Conservation (phyloP, 805 yeast species). For the Candida xyloterini region DNA sequence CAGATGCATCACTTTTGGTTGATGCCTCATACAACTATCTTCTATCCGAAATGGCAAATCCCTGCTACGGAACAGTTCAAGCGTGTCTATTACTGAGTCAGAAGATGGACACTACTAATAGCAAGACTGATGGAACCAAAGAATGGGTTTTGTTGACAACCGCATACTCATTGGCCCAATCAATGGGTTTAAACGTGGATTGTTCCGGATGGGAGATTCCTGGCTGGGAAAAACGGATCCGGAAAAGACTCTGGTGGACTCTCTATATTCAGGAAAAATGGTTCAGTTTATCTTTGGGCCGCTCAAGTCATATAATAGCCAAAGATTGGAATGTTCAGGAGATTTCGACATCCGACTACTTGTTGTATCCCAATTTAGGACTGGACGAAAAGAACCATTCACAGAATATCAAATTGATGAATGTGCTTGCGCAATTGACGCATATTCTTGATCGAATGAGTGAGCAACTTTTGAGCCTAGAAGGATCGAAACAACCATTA, state of each 20-base stretch:
- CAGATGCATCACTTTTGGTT: conserved; percentile 4
- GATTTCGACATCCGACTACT: conserved; percentile 11
- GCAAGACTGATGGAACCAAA: conserved; percentile 6
- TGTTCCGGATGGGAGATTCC: conserved; percentile 13
- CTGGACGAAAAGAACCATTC: conserved; percentile 9
- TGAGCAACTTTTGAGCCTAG: conserved; percentile 7
- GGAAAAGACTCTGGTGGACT: conserved; percentile 20
- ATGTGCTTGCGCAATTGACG: conserved; percentile 11
- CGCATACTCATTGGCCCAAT: conserved; percentile 14
- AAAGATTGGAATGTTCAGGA: conserved; percentile 18
- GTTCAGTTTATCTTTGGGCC: conserved; percentile 14
- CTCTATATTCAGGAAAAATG: conserved; percentile 19
- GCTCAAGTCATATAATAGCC: conserved; percentile 14
- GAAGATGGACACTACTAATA: neutral
- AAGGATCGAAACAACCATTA: conserved; percentile 3
- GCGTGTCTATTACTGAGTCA: conserved; percentile 16
- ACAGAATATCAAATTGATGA: conserved; percentile 10
- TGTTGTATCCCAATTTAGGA: conserved; percentile 12
- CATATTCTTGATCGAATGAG: conserved; percentile 12
- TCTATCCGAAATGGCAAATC: conserved; percentile 11
- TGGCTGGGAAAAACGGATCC: conserved; percentile 16
- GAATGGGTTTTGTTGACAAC: conserved; percentile 10
- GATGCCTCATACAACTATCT: conserved; percentile 6
- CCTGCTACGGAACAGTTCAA: conserved; percentile 18
- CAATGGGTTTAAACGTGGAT: conserved; percentile 17